Conservation (phyloP, 2,329 filamentous ascomycete genomes). For the Phialocephala subalpina region DNA sequence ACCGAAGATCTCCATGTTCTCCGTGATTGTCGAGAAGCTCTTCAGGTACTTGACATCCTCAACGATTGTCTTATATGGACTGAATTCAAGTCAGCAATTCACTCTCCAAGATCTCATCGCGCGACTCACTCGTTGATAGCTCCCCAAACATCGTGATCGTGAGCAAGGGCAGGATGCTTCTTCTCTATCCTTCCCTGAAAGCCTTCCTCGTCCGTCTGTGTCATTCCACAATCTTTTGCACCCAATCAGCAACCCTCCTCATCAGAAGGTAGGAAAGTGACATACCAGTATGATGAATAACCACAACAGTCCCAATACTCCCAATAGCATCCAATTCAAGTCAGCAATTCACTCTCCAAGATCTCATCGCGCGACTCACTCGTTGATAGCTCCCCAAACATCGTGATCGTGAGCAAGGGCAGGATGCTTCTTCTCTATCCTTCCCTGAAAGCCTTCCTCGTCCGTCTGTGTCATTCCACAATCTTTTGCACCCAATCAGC, state of each 20-base stretch:
- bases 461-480: constrained; percentile 27
- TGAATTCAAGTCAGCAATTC: constrained; percentile 10
- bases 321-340: constrained; percentile 21
- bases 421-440: constrained; percentile 22
- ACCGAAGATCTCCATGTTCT: constrained; percentile 24
- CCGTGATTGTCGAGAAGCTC: constrained; percentile 15
- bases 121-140: constrained; percentile 23
- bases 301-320: constrained; percentile 17
- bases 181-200: constrained; percentile 17
- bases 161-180: constrained; percentile 24
- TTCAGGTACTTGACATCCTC: constrained; percentile 31
- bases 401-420: constrained; percentile 17
- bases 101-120: background rate
- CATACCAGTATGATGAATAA: constrained; percentile 30
- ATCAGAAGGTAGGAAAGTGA: background rate
- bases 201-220: constrained; percentile 15
- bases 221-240: constrained; percentile 27
- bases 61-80: constrained; percentile 25
- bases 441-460: constrained; percentile 18
- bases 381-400: constrained; percentile 21
- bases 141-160: constrained; percentile 19
- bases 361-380: constrained; percentile 14
- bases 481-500: constrained; percentile 5
- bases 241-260: background rate
- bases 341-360: constrained; percentile 7